Evolutionary conservation across 2,329 filamentous ascomycete genomes (phyloP), one percentile per base, ranked within the genome.

Genomic region (Fusarium sp.): DNA sequence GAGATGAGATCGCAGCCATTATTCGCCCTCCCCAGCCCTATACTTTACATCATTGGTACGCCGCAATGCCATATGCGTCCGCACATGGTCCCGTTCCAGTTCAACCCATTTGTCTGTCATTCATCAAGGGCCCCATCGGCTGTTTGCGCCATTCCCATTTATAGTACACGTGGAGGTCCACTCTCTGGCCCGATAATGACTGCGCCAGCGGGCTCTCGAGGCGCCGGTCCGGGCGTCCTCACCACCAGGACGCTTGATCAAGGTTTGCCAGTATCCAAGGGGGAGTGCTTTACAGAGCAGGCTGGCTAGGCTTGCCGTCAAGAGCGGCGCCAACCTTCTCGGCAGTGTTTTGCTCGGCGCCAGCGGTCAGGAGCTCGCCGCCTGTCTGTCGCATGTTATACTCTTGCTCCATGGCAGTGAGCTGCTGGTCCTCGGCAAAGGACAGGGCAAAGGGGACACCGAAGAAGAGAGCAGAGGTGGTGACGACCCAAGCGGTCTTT

Each of bases 321-420:
- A 90, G 81, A 16, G 85, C 87, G 6, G 86, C 85, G 52, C 85
- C 85, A 45, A 90, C 81, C 78, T 86, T 84, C 52, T 88, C 85
- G 2, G 86, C 87, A 6, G 88, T 89, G 70, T 80, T 84, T 63
- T 79, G 79, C 60, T 82, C 84, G 6, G 80, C 78, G 38, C 86
- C 87, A 14, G 85, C 87, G 14, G 88, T 90, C 70, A 91, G 79
- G 40, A 91, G 82, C 82, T 98, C 94, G 81, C 93, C 92, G 74
- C 95, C 95, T 80, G 93, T 91, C 90, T 98, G 94, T 84, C 97
- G 93, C 94, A 98, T 97, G 84, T 93, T 92, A 90, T 95, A 95
- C 87, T 98, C 96, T 84, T 95, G 92, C 91, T 99, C 97, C 95
- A 98, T 97, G 88, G 98, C 96, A 75, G 96, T 89, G 83, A 97